A percentile compares a stretch with the other conserved stretches of the same genome.
phyloP scores from a whole-genome alignment of 768 basidiomycete species.

The Tylopilus intermedius region DNA sequence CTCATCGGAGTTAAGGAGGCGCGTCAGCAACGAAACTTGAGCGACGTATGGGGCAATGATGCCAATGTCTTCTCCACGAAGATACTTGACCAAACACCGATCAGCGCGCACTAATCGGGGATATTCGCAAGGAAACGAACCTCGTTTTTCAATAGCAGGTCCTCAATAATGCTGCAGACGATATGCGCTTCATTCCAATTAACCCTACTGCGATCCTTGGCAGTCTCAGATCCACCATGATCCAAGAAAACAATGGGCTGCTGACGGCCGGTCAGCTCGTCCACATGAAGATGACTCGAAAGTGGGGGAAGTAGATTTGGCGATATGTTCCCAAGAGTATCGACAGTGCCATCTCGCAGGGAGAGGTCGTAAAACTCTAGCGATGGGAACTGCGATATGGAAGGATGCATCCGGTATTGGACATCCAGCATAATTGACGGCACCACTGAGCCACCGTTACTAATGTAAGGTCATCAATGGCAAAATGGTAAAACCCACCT shows the following conservation, averaged over 20 bases:
- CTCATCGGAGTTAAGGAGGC: conserved; percentile 54
- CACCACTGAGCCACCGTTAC: conserved; percentile 45
- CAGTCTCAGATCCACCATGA: conserved; percentile 65
- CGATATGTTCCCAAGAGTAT: conserved; percentile 40
- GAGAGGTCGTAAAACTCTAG: conserved; percentile 72
- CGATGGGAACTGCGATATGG: conserved; percentile 83
- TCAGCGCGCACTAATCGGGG: conserved; percentile 3
- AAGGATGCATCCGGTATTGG: conserved; percentile 97
- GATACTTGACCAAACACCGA: conserved; percentile 35
- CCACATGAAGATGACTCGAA: conserved; percentile 46
- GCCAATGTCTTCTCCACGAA: conserved; percentile 76
- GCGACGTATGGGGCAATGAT: conserved; percentile 91
- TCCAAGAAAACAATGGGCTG: conserved; percentile 78
- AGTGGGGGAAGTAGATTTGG: conserved; percentile 56
- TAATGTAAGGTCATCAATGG: conserved; percentile 1
- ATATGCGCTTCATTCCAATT: conserved; percentile 77
- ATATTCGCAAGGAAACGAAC: conserved; percentile 38
- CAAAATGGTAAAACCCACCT: conserved; percentile 42
- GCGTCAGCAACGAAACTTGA: conserved; percentile 73
- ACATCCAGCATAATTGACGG: conserved; percentile 88
- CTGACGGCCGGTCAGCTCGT: conserved; percentile 36
- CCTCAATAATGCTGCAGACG: conserved; percentile 75
- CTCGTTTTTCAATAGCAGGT: conserved; percentile 70
- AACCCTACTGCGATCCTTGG: conserved; percentile 65
- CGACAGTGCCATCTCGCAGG: conserved; percentile 73